Base-by-base conservation (phyloP, 2,329 filamentous ascomycete genomes). In the Cercospora sojina region DNA sequence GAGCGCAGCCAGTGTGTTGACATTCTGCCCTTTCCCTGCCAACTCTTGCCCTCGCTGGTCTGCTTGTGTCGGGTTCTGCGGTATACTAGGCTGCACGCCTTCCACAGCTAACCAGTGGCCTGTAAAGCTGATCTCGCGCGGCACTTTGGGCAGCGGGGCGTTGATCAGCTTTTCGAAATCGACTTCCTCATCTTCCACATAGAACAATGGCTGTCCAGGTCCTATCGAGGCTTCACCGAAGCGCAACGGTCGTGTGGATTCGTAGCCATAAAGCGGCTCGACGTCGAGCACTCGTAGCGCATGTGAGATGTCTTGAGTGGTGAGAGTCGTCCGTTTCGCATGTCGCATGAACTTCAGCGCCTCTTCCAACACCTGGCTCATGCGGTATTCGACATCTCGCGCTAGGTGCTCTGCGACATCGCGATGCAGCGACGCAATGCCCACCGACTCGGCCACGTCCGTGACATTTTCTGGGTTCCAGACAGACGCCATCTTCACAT, bases 81-180 rank as follows among this genome's bases (percentile, higher is more conserved):
- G 93, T 73, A 98, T 97, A 0, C 93, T 91, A 2, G 95, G 95
- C 77, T 99, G 94, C 29, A 98, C 95, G 66, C 95, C 95, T 83
- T 99, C 95, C 58, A 99, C 92, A 23, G 95, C 93, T 68, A 98
- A 88, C 94, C 95, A 99, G 80, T 99, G 95, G 67, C 92, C 95
- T 47, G 94, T 98, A 76, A 97, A 94, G 68, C 89, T 92, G 74
- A 95, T 90, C 79, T 99, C 95, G 59, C 94, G 86, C 35, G 95
- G 95, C 31, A 99, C 93, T 79, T 96, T 97, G 27, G 95, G 95
- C 71, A 99, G 81, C 4, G 95, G 92, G 70, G 93, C 93, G 81
- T 99, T 99, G 78, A 99, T 97, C 72, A 99, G 83, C 83, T 98
- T 98, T 82, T 99, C 95, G 77, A 99, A 98, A 79, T 99, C 95